A percentile compares a stretch with the other conserved stretches of the same genome.
phyloP scores from a whole-genome alignment of 1,139 yeast genomes.

The Magnusiomyces fungicola region DNA sequence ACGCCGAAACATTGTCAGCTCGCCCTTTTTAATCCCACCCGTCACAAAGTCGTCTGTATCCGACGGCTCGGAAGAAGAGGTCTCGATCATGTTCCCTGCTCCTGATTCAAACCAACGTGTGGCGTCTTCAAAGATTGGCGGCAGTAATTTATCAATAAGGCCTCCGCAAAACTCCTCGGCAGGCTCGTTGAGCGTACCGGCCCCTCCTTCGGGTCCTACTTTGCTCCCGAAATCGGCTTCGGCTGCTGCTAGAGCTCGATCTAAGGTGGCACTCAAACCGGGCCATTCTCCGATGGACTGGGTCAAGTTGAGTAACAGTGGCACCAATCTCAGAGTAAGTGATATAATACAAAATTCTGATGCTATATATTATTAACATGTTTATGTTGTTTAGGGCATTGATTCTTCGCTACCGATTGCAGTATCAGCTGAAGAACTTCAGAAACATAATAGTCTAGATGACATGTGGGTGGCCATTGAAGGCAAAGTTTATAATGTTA shows the following conservation, averaged over 20 bases:
- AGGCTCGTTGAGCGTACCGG: neutral
- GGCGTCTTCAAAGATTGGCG: neutral
- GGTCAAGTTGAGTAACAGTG: constrained; percentile 53
- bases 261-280: constrained; percentile 59
- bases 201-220: neutral
- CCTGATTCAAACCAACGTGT: constrained; percentile 7
- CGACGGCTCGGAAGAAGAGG: no score
- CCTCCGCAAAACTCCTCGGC: neutral
- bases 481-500: constrained; percentile 77
- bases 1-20: no score
- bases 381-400: constrained; percentile 19
- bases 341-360: constrained; percentile 2
- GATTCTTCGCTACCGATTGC: constrained; percentile 33
- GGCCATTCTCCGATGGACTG: constrained; percentile 86
- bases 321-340: constrained; percentile 37
- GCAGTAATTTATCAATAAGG: no score
- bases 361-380: neutral
- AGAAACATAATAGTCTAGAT: constrained; percentile 46
- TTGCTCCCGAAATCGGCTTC: neutral
- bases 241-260: constrained; percentile 27
- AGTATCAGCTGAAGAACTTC: constrained; percentile 54
- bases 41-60: no score
- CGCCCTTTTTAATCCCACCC: no score
- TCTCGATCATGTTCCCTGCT: constrained; percentile 7
- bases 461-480: constrained; percentile 86